These are phyloP conservation scores for Anisodus acutangulus DNA, from an alignment of 257 asterid genomes.

Conservation along the genomic window DNA sequence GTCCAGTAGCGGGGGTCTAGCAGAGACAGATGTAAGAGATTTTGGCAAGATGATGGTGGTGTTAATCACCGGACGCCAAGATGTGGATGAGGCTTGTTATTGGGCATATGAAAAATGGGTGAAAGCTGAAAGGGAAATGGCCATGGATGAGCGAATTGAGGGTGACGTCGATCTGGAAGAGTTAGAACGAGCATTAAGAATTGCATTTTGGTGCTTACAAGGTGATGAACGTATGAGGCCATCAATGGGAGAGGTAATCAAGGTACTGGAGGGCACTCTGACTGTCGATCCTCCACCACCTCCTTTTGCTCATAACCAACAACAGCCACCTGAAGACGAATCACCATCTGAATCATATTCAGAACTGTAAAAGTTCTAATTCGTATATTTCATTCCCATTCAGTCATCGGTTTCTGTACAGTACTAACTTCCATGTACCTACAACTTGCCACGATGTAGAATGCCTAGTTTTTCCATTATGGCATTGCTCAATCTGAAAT, in stretches of 20 bases:
- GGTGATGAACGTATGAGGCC: constrained; percentile 49
- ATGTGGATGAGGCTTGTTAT: constrained; percentile 39
- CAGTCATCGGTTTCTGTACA: constrained; percentile 21
- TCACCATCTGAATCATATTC: constrained; percentile 23
- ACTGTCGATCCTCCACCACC: constrained; percentile 46
- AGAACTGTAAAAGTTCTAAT: background rate
- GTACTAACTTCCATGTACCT: constrained; percentile 23
- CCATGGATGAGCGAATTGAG: constrained; percentile 40
- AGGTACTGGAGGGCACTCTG: constrained; percentile 47
- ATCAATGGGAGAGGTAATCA: constrained; percentile 49
- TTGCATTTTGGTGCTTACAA: constrained; percentile 53
- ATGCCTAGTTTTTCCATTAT: constrained; percentile 1
- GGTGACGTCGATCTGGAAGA: constrained; percentile 37
- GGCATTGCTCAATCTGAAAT: constrained; percentile 9
- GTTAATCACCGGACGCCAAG: constrained; percentile 43
- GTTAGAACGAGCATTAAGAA: constrained; percentile 45
- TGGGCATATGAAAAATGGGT: constrained; percentile 43
- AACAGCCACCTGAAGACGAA: constrained; percentile 17
- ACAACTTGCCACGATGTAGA: constrained; percentile 7
- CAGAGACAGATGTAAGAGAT: constrained; percentile 45
- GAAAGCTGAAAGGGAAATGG: constrained; percentile 28
- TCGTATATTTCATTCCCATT: background rate
- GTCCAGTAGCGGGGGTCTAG: constrained; percentile 29
- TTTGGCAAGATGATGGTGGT: constrained; percentile 44
- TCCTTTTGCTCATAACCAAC: constrained; percentile 31